Base-by-base conservation (phyloP, 768 basidiomycete species). In the Russula dissimulans region DNA sequence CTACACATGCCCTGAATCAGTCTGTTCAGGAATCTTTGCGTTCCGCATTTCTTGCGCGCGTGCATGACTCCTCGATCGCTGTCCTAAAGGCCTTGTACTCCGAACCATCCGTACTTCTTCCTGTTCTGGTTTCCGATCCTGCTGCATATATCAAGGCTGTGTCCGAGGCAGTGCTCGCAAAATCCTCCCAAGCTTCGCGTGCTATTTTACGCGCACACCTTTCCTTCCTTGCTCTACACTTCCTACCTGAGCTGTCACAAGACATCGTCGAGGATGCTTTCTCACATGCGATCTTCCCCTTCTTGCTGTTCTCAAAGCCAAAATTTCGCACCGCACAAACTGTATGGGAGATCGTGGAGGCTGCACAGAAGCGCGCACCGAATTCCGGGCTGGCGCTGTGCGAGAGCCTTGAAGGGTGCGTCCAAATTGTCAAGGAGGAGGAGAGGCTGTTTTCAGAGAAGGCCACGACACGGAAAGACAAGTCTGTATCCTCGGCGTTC, bases 301-400 rank as follows among this genome's bases (percentile, higher is more conserved):
- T 83, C 67, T 72, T 95, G 46, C 70, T 95, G 15, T 86, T 82
- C 65, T 86, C 89, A 7, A 91, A 87, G 67, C 72, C 86, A 3
- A 79, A 85, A 53, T 80, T 85, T 61, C 85, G 82, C 68, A 86
- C 81, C 0, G 78, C 83, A 0, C 77, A 81, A 22, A 69, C 78
- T n/a, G 81, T 84, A 0, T 95, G 92, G 92, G 84, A 84, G 56
- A 71, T 80, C n/a, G 68, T 93, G n/a, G 77, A 76, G 51, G 69
- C 52, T 64, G 62, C n/a, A 64, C 70, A 57, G 65, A 70, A 67
- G 48, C 68, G 46, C 5, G 54, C 18, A 9, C 66, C 46, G 34
- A 67, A 60, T 8, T 49, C 10, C 38, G 65, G 60, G 56, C 55
- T 54, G 62, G 63, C 65, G 29, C 57, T 62, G 10, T 73, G 76